Evolutionary conservation across 495 filamentous ascomycete species (phyloP).

Genomic region (Beverwykella pulmonaria): DNA sequence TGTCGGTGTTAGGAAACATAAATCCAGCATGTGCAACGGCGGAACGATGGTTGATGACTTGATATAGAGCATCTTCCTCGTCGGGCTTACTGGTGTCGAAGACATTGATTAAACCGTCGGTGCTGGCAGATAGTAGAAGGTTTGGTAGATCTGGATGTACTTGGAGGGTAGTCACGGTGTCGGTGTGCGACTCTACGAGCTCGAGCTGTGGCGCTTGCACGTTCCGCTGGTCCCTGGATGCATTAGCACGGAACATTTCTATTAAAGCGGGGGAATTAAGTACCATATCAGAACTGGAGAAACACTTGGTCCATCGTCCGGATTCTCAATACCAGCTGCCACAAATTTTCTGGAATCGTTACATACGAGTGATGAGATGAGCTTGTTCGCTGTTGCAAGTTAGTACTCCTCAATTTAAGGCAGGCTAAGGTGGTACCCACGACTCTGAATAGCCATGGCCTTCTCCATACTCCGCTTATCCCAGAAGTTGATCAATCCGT

Average conservation of each 20-base stretch:
- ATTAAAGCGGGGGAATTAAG: no score
- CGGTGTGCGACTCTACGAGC: conserved; percentile 86
- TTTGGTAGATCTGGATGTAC: conserved; percentile 67
- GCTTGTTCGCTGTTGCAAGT: conserved; percentile 42
- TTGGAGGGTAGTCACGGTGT: conserved; percentile 78
- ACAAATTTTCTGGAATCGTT: conserved; percentile 60
- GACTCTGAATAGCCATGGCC: conserved; percentile 35
- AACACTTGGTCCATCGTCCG: conserved; percentile 59
- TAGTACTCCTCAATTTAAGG: background rate
- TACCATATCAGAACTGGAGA: conserved; percentile 78
- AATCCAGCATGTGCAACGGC: conserved; percentile 88
- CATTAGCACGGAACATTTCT: no score
- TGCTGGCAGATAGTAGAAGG: conserved; percentile 80
- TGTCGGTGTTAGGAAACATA: conserved; percentile 50
- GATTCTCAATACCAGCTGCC: conserved; percentile 78
- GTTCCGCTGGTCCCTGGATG: conserved; percentile 67
- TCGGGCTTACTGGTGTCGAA: conserved; percentile 71
- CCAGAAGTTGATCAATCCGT: conserved; percentile 61
- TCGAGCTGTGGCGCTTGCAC: conserved; percentile 55
- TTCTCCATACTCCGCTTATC: conserved; percentile 51
- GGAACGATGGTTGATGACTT: conserved; percentile 81
- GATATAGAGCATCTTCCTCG: conserved; percentile 75
- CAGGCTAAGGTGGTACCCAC: conserved; percentile 10
- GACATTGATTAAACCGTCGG: conserved; percentile 87
- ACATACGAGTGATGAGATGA: conserved; percentile 70